These are phyloP conservation scores for Chlamydomonas sp. DNA, from an alignment of 139 green algal species.

Conservation along the genomic window DNA sequence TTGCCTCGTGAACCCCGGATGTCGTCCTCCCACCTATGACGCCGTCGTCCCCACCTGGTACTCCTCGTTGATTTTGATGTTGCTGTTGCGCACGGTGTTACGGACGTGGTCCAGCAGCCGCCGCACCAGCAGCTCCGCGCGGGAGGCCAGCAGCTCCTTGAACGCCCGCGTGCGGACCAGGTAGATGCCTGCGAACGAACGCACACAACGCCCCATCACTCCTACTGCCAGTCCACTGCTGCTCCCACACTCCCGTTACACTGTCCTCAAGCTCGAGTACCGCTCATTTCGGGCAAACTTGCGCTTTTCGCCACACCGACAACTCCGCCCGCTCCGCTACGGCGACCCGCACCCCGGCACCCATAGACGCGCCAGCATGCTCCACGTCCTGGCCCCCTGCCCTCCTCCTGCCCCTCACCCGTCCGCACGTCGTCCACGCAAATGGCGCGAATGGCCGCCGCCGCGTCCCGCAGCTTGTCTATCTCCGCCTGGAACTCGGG, in stretches of 20 bases:
- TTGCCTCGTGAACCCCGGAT: background rate
- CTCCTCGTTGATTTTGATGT: conserved; percentile 66
- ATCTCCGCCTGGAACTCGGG: conserved; percentile 65
- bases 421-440: conserved; percentile 71
- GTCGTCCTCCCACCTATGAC: background rate
- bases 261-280: too few species aligned
- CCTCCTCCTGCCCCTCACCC: conserved; percentile 22
- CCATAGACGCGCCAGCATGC: background rate
- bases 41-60: conserved; percentile 58
- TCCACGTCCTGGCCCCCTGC: background rate
- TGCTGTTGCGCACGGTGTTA: conserved; percentile 45
- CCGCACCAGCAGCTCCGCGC: conserved; percentile 54
- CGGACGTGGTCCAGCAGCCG: conserved; percentile 70
- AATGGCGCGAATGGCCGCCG: conserved; percentile 42
- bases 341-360: too few species aligned
- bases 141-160: conserved; percentile 67
- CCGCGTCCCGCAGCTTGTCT: conserved; percentile 55
- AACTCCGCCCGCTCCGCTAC: too few species aligned
- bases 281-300: too few species aligned
- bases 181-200: conserved; percentile 63
- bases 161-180: conserved; percentile 59
- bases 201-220: background rate
- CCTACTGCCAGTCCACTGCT: background rate
- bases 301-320: too few species aligned
- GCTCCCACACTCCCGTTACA: background rate